Evolutionary conservation across 2,329 filamentous ascomycete species (phyloP).

Genomic region (Pseudogymnoascus destructans): DNA sequence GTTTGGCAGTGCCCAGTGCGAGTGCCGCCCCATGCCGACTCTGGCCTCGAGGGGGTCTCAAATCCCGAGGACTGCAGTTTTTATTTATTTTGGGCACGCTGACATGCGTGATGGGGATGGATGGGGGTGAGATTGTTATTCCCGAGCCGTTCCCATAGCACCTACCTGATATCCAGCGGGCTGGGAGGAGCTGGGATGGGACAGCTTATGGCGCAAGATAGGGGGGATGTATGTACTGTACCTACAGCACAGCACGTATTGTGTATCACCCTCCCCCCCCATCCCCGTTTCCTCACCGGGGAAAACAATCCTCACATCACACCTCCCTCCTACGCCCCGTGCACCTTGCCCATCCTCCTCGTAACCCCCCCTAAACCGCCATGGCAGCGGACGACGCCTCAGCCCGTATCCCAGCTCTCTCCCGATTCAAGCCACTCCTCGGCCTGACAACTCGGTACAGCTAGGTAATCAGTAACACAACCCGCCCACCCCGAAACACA

Average conservation of each 20-base stretch:
- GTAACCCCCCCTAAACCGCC: background rate
- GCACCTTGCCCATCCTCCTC: background rate
- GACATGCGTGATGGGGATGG: background rate
- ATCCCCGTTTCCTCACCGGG: background rate
- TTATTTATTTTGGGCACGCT: too few relatives aligned
- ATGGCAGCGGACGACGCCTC: background rate
- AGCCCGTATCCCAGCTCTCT: too few relatives aligned
- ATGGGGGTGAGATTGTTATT: background rate
- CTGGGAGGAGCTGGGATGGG: background rate
- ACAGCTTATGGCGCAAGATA: background rate
- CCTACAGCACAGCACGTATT: background rate
- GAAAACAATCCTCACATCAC: background rate
- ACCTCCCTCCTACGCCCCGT: background rate
- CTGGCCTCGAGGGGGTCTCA: background rate
- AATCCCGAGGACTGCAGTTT: background rate
- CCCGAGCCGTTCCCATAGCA: background rate
- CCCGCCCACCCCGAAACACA: background rate
- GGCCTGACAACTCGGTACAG: background rate
- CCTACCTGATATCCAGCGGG: background rate
- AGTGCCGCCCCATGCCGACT: background rate
- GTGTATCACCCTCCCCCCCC: background rate
- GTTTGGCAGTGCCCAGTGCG: too few relatives aligned
- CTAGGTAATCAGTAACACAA: background rate
- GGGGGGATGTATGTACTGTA: too few relatives aligned
- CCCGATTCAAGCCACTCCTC: background rate